Base-by-base conservation (phyloP, 805 yeast genomes). In the Alloascoidea africana region DNA sequence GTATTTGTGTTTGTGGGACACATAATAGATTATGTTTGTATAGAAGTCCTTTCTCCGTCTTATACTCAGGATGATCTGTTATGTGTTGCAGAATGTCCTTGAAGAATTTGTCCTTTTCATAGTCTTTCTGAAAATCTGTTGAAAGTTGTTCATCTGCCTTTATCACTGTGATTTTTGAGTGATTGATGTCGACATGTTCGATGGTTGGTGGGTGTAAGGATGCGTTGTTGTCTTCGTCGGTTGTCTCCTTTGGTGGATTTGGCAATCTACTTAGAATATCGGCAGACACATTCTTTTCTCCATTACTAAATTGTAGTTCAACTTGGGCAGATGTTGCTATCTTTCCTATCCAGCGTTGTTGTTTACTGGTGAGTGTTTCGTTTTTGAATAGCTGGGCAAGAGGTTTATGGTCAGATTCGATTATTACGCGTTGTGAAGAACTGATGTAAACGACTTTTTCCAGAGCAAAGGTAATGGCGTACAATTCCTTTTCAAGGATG, bases 401-500 rank as follows among this genome's bases (percentile, higher is more conserved):
- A 23, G 30, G 30, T 23, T 23, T 23, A 23, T 23, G 30, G n/a
- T 23, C 30, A n/a, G 30, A 23, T 23, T 23, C 30, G n/a, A 8
- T 8, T 8, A 23, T 23, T 8, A 23, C 30, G 8, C 13, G 8
- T 23, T 23, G 8, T 8, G 13, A 8, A 23, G 30, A 23, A n/a
- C 30, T 23, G 30, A 23, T 8, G 8, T 8, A 23, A 23, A n/a
- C 8, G n/a, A 23, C 8, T 23, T 8, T 23, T 8, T 23, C 30
- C n/a, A 23, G 30, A 8, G 30, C 30, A n/a, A 23, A 23, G n/a
- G 30, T 23, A n/a, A 23, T 23, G 30, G 30, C 30, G n/a, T 23
- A 23, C 30, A 23, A 23, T n/a, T 23, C 30, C n/a, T 23, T 23
- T 23, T 23, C 30, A 8, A 23, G n/a, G 30, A 23, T 23, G 13